Evolutionary conservation across 192 early-diverging fungal species (phyloP), one percentile per base, ranked within the genome.

Genomic region (Martensiomyces pterosporus): DNA sequence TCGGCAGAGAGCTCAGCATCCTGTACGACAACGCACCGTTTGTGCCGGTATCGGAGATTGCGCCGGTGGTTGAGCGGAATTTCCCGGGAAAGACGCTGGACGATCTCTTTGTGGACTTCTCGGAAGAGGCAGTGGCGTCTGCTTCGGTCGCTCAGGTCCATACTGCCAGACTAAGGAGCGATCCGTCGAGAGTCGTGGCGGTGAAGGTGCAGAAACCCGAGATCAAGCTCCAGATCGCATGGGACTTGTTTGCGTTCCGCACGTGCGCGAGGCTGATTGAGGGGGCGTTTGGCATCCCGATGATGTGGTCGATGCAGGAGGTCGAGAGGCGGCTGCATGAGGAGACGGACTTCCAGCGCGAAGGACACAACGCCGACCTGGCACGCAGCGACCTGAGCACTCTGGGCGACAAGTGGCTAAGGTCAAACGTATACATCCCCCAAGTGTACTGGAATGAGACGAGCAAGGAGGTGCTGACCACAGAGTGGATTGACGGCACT

Each of bases 101-200:
- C 7, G 78, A 82, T 6, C 34, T 90, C 22, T 97, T 94, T 76
- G 60, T 54, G 6, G 73, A 77, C 2, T 94, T 97, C 60, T 80
- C 81, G 14, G 41, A 52, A 4, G 25, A 60, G 10, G 86, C 94
- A 7, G 64, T 91, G 10, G 94, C 91, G 0, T 86, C 86, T 6
- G 94, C 94, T 0, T 94, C 91, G n/a, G 89, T 97, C 40, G 94
- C 92, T 0, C 92, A 94, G 55, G 94, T 97, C 4, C 94, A 97
- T 50, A 79, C 44, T 0, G 65, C 63, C 14, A 48, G 60, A 15
- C 60, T 91, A 7, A 68, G 75, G n/a, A 79, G 79, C 29, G 83
- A 85, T 9, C 78, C 80, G 9, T 33, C 33, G 2, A 51, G 53
- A 13, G 40, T 47, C 0, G 91, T 97, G 5, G 94, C 94, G 0